Base-by-base conservation (phyloP, 208 protist genomes). In the Leishmania guyanensis region DNA sequence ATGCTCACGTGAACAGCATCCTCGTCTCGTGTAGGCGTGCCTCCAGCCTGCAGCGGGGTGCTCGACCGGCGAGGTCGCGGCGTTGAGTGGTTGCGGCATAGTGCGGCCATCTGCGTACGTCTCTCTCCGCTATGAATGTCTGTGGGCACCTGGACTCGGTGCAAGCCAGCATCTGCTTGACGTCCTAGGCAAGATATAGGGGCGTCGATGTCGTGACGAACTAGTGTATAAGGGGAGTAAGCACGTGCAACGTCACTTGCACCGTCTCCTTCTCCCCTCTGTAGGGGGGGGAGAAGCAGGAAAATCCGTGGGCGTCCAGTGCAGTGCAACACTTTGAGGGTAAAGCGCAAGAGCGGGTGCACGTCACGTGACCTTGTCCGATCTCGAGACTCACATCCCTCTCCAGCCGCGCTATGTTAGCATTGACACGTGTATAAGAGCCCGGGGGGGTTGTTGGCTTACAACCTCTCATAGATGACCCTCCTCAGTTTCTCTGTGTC, bases 401-500 rank as follows among this genome's bases (percentile, higher is more conserved):
- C 66, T 71, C 17, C 39, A n/a, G 39, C 66, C 20, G 29, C 58
- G 0, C 16, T 17, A 26, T 9, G 14, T 16, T 43, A 22, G 10
- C 26, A 33, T 3, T 50, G 39, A 6, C 22, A 33, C 29, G 36
- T 39, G 36, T 39, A 39, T 3, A 33, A 85, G 12, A 66, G 29
- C 12, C n/a, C 2, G 14, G 2, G 60, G 0, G 60, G 0, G 29
- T 20, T 5, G 5, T 39, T 12, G n/a, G 1, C 36, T 70, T 89
- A 94, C 81, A 96, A 58, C 73, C 88, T 90, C 77, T 87, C 84
- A 51, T 71, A 75, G 54, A 99, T 95, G 60, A 90, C 86, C 12
- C 77, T 65, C 83, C 96, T 93, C 8, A 99, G 92, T 88, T 98
- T 98, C 75, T 91, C 69, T 12, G 93, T 93, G 85, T 99, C 99